Base-by-base conservation (phyloP, 2,329 filamentous ascomycete genomes). In the Colletotrichum neosansevieriae region DNA sequence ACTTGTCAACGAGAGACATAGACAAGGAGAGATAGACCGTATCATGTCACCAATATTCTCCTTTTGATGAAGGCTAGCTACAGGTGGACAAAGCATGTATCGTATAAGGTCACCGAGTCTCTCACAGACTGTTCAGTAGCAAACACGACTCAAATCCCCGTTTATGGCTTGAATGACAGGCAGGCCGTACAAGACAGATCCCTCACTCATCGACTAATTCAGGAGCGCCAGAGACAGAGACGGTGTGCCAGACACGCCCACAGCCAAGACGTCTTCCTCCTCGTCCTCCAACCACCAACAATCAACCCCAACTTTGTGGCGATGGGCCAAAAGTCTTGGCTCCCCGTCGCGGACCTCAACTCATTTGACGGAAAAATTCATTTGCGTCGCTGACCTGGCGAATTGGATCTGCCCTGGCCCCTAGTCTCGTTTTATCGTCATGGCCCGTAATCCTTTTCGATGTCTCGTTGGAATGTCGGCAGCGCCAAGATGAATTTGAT, bases 311-410 rank as follows among this genome's bases (percentile, higher is more conserved):
- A 21, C 29, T 38, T 47, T 36, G 53, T 65, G 61, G 47, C 65
- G 40, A 47, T 42, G 40, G 17, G 36, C 54, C 61, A 53, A 47
- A 38, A 58, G 54, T 44, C 65, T 68, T 68, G 60, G 65, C 65
- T 54, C n/a, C 17, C 21, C 15, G 11, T 21, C 19, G 15, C 12
- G n/a, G 54, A 50, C 29, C 49, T 49, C 49, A 6, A 6, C 49
- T 62, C 58, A 68, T 65, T 68, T 68, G 65, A 68, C 47, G 65
- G 65, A 68, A 68, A 68, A 68, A 65, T 47, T 68, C 47, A 51
- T 58, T 57, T 57, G 65, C 54, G 65, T 42, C 42, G 49, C 47
- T 64, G 61, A 42, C 60, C 65, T 68, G 53, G 47, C 47, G 29
- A 42, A 36, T 32, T 50, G 61, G 19, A 58, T 58, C 32, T 17